A percentile compares a stretch with the other conserved stretches of the same genome.
These are phyloP conservation scores for Cercospora berteroae DNA, from an alignment of 2,329 filamentous ascomycete genomes.

Conservation along the genomic window DNA sequence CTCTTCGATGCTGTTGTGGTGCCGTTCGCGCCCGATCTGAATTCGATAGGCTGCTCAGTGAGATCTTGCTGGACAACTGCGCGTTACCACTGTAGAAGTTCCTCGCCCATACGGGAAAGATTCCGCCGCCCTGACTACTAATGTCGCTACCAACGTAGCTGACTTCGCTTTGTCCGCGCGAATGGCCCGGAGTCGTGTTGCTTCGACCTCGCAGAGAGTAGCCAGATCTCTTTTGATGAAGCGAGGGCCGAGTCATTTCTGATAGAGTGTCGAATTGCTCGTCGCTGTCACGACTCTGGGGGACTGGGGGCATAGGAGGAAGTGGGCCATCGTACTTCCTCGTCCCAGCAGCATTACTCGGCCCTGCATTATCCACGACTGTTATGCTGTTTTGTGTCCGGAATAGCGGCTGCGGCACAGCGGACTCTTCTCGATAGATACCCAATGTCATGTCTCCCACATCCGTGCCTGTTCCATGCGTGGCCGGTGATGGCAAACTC, in stretches of 20 bases:
- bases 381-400: slow-evolving; percentile 15
- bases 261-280: slow-evolving; percentile 39
- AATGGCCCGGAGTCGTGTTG: slow-evolving; percentile 35
- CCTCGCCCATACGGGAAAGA: slow-evolving; percentile 41
- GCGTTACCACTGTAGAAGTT: slow-evolving; percentile 37
- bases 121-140: slow-evolving; percentile 28
- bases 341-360: slow-evolving; percentile 2
- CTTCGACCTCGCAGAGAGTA: slow-evolving; percentile 35
- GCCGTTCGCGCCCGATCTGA: slow-evolving; percentile 17
- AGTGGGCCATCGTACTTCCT: slow-evolving; percentile 33
- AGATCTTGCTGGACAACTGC: slow-evolving; percentile 33
- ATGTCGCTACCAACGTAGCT: slow-evolving; percentile 33
- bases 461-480: slow-evolving; percentile 23
- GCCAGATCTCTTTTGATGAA: slow-evolving; percentile 38
- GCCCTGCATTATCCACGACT: slow-evolving; percentile 4
- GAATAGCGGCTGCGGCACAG: slow-evolving; percentile 39
- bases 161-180: slow-evolving; percentile 33
- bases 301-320: slow-evolving; percentile 34
- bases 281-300: slow-evolving; percentile 30
- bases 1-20: slow-evolving; percentile 24
- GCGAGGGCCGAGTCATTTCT: slow-evolving; percentile 34
- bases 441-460: slow-evolving; percentile 35
- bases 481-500: slow-evolving; percentile 22
- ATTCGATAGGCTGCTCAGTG: slow-evolving; percentile 25
- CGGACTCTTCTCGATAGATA: slow-evolving; percentile 34